Conservation (phyloP, 192 early-diverging fungal species). For the Allomyces arbusculus region DNA sequence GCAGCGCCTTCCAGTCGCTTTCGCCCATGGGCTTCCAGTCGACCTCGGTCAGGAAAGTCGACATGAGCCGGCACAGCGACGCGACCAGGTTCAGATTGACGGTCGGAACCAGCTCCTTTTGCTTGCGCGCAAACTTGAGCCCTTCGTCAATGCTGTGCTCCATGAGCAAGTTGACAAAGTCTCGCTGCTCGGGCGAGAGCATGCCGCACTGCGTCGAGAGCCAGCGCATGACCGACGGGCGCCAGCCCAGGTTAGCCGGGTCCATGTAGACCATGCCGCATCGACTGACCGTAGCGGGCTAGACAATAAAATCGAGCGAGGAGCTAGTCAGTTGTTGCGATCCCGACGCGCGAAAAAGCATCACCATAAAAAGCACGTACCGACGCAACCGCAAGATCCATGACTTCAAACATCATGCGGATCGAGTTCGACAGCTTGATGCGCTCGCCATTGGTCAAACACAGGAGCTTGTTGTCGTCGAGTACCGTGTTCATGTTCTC, state of each 20-base stretch:
- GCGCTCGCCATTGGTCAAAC: constrained; percentile 38
- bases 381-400: constrained; percentile 37
- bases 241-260: constrained; percentile 28
- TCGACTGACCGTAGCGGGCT: constrained; percentile 32
- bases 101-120: constrained; percentile 25
- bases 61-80: constrained; percentile 22
- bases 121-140: constrained; percentile 23
- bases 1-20: constrained; percentile 18
- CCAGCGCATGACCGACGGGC: constrained; percentile 24
- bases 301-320: not conserved
- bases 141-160: constrained; percentile 25
- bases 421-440: constrained; percentile 37
- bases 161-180: constrained; percentile 14
- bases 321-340: too few relatives aligned
- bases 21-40: constrained; percentile 19
- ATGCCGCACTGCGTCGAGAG: constrained; percentile 14
- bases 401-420: constrained; percentile 47
- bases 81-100: constrained; percentile 31
- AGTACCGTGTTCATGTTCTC: constrained; percentile 43
- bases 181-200: constrained; percentile 18
- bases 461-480: constrained; percentile 43
- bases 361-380: not conserved
- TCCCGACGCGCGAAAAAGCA: too few relatives aligned
- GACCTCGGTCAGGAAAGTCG: constrained; percentile 20
- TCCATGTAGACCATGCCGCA: constrained; percentile 49